These are phyloP conservation scores for Hygrophorus russula DNA, from an alignment of 768 basidiomycete genomes.

Conservation along the genomic window DNA sequence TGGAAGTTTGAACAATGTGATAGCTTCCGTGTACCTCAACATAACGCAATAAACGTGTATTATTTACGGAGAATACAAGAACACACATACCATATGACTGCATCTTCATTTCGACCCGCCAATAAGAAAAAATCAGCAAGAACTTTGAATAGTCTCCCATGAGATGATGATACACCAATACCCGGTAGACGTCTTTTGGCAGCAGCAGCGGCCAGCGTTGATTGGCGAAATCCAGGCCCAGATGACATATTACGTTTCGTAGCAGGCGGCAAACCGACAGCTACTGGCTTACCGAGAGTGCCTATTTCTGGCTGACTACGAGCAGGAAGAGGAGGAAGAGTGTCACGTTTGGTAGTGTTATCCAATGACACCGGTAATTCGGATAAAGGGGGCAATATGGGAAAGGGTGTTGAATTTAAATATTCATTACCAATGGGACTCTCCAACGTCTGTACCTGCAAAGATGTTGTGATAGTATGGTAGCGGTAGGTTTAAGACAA, in stretches of 20 bases:
- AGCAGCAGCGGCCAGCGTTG: conserved; percentile 33
- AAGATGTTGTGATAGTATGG: conserved; percentile 6
- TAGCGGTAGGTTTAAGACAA: neutral
- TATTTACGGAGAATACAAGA: neutral
- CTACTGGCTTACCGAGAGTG: conserved; percentile 18
- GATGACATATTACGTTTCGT: conserved; percentile 47
- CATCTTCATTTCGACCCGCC: conserved; percentile 77
- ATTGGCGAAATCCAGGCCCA: conserved; percentile 38
- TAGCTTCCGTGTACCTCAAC: conserved; percentile 76
- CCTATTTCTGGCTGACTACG: conserved; percentile 49
- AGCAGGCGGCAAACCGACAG: conserved; percentile 25
- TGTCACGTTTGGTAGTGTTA: conserved; percentile 28
- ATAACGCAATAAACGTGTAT: neutral
- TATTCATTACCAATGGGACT: conserved; percentile 80
- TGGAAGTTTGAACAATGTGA: conserved; percentile 60
- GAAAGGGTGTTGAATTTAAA: conserved; percentile 59
- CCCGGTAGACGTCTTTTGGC: conserved; percentile 53
- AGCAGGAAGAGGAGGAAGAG: conserved; percentile 33
- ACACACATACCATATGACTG: conserved; percentile 56
- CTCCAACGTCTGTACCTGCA: conserved; percentile 68
- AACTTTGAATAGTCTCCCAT: conserved; percentile 80
- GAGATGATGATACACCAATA: conserved; percentile 62
- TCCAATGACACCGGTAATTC: conserved; percentile 54
- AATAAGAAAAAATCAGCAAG: conserved; percentile 83
- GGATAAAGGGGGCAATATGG: conserved; percentile 44